Evolutionary conservation across 192 early-diverging fungal species (phyloP), one percentile per base, ranked within the genome.

Genomic region (Umbelopsis ramanniana): DNA sequence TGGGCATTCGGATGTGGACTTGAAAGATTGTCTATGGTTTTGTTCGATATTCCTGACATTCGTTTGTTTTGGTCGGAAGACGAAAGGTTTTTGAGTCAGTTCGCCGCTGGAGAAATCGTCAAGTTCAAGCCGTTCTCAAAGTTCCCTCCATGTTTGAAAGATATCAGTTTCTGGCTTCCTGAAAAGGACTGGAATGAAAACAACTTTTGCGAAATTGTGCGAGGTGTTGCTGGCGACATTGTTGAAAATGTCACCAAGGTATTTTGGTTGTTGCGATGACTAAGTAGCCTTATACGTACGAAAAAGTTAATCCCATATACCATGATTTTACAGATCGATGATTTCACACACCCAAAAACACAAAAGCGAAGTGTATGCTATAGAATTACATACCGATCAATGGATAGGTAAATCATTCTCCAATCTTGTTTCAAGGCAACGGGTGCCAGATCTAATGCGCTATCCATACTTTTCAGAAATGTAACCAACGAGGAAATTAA

Each of bases 1-100:
- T 99, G 97, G 97, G 97, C 97, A 22, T 97, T 97, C 81, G 97
- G 97, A n/a, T 85, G 97, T 71, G 97, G 97, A 12, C 85, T 99
- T 21, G 97, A 99, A 79, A 83, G 97, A 10, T 85, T 99, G 63
- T 95, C 97, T 0, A 95, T 99, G 94, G 93, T 97, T 9, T 83
- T 99, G 70, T 99, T 95, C 84, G 90, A 88, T 70, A 93, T 99
- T 29, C 94, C 94, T 0, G 97, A 99, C 74, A 99, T 99, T 69
- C 89, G 97, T 11, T 81, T 99, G 29, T 99, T 99, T 79, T 99
- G 97, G 97, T 92, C 90, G 26, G 79, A 85, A 52, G 97, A 99
- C 75, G 82, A 86, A 22, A 86, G 97, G 7, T 98, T 99, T 82
- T 75, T 91, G 23, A 75, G 70, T 9, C 97, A 99, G 86, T 99